Conservation (phyloP, 1,139 yeast species). For the Suhomyces yuchorum region DNA sequence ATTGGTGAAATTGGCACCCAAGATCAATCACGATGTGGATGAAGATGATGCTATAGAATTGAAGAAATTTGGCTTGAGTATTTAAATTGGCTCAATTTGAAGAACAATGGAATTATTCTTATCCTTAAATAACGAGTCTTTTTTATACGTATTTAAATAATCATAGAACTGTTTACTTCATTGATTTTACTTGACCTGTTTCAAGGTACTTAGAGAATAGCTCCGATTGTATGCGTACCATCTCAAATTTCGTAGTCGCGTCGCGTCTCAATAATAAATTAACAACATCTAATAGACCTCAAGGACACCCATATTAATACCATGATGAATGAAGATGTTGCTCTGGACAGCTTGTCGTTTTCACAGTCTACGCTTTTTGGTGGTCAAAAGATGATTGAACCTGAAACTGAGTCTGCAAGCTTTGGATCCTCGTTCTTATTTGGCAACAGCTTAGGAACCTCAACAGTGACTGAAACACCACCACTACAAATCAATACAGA, state of each 20-base stretch:
- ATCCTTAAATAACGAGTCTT: no score
- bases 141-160: neutral
- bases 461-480: neutral
- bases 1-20: conserved; percentile 32
- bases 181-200: neutral
- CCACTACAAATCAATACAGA: neutral
- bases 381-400: neutral
- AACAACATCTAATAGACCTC: neutral
- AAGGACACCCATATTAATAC: neutral
- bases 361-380: conserved; percentile 19
- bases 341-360: conserved; percentile 13
- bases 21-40: conserved; percentile 1
- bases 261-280: conserved; percentile 2
- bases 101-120: no score
- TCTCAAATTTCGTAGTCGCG: neutral
- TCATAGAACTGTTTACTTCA: no score
- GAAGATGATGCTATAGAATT: conserved; percentile 30
- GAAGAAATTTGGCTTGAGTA: conserved; percentile 33
- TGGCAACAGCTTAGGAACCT: neutral
- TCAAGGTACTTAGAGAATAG: neutral
- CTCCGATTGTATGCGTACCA: neutral
- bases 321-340: conserved; percentile 3
- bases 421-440: conserved; percentile 13
- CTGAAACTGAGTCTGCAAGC: neutral
- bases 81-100: neutral